Percentiles rank a stretch among this genome's conserved stretches.
These are phyloP conservation scores for Geranomyces variabilis DNA, from an alignment of 192 early-diverging fungal genomes.

Conservation along the genomic window DNA sequence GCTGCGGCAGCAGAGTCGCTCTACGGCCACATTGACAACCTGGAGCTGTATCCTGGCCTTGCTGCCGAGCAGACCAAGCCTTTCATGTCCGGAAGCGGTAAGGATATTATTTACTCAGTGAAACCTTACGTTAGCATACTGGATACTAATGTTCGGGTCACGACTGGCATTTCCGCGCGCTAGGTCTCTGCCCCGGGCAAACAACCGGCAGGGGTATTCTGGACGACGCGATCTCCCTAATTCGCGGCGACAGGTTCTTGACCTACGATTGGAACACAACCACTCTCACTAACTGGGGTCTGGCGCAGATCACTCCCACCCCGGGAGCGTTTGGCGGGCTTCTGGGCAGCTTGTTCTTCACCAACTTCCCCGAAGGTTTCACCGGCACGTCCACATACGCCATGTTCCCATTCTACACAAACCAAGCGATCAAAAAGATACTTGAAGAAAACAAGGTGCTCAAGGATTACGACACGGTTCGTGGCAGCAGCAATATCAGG, in stretches of 20 bases:
- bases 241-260: slow-evolving; percentile 56
- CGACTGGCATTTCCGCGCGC: no score
- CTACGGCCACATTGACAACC: slow-evolving; percentile 8
- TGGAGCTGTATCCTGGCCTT: slow-evolving; percentile 16
- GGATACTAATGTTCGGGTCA: no score
- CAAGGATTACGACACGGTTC: not conserved
- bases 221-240: slow-evolving; percentile 50
- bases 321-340: not conserved
- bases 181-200: slow-evolving; percentile 48
- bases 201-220: slow-evolving; percentile 50
- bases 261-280: slow-evolving; percentile 44
- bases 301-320: slow-evolving; percentile 20
- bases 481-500: not conserved
- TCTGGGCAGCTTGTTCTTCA: not conserved
- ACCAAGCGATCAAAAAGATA: not conserved
- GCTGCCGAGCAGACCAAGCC: slow-evolving; percentile 38
- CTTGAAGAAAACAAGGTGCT: slow-evolving; percentile 5
- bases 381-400: slow-evolving; percentile 14
- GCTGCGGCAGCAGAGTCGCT: not conserved
- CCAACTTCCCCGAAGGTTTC: not conserved
- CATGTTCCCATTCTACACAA: slow-evolving; percentile 7
- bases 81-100: slow-evolving; percentile 42
- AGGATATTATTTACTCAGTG: not conserved
- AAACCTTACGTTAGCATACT: slow-evolving; percentile 3
- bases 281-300: slow-evolving; percentile 54